Percentiles rank a stretch among this genome's conserved stretches.
phyloP scores from a whole-genome alignment of 192 early-diverging fungal species.

The Podila verticillata region DNA sequence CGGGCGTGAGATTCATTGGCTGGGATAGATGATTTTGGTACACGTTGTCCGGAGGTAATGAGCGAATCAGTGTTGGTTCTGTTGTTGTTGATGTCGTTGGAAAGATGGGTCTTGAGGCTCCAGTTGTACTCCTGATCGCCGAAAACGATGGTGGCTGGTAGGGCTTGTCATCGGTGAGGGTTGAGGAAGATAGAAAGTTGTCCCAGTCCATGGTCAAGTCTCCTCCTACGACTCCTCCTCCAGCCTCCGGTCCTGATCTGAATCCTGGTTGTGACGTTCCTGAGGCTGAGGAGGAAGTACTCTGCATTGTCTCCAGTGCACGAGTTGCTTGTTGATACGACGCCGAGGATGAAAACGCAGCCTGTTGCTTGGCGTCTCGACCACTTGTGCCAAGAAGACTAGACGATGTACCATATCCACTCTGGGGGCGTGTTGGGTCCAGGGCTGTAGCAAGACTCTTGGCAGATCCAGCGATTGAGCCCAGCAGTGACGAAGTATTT shows the following conservation, averaged over 20 bases:
- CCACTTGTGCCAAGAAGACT: not conserved
- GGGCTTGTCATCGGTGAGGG: constrained; percentile 13
- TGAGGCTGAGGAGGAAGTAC: constrained; percentile 1
- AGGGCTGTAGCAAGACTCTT: constrained; percentile 24
- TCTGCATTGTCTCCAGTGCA: constrained; percentile 25
- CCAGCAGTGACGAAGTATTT: constrained; percentile 12
- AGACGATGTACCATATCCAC: constrained; percentile 1
- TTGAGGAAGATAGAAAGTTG: constrained; percentile 36
- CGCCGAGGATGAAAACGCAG: constrained; percentile 10
- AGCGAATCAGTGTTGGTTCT: not conserved
- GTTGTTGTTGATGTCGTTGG: not conserved
- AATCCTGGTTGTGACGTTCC: constrained; percentile 9
- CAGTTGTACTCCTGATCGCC: not conserved
- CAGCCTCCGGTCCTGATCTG: constrained; percentile 4
- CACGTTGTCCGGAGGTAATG: not conserved
- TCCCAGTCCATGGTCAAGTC: constrained; percentile 35
- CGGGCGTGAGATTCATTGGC: constrained; percentile 43
- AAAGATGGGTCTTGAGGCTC: not conserved
- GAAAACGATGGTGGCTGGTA: constrained; percentile 32
- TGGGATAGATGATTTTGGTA: constrained; percentile 26
- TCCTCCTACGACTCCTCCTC: not conserved
- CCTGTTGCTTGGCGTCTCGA: constrained; percentile 3
- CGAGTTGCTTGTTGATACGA: constrained; percentile 32
- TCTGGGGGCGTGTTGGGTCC: constrained; percentile 18
- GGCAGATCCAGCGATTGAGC: constrained; percentile 21